These are phyloP conservation scores for Aspergillus latus DNA, from an alignment of 2,329 filamentous ascomycete genomes.

Conservation along the genomic window DNA sequence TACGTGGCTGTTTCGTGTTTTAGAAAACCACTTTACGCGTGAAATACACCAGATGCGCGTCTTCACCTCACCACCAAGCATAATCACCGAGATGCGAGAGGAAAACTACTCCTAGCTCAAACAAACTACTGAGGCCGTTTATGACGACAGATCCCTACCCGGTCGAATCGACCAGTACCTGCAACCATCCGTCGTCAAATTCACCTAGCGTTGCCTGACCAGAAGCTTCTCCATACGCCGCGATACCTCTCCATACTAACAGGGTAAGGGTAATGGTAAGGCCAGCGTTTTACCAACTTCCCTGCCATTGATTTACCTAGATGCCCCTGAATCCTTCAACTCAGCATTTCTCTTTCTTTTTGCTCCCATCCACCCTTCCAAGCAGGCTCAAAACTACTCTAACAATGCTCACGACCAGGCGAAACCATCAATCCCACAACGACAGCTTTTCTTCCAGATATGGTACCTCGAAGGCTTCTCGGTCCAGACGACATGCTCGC, in stretches of 20 bases:
- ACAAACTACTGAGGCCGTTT: neutral
- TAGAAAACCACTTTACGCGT: slow-evolving; percentile 35
- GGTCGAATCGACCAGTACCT: neutral
- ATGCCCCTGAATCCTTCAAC: slow-evolving; percentile 9
- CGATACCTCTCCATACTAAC: slow-evolving; percentile 11
- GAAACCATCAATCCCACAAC: slow-evolving; percentile 25
- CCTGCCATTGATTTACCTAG: slow-evolving; percentile 10
- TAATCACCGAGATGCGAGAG: neutral
- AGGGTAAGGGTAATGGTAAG: slow-evolving; percentile 9
- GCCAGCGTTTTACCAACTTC: slow-evolving; percentile 12
- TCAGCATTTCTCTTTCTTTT: neutral
- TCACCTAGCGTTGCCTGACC: neutral
- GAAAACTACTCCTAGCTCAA: neutral
- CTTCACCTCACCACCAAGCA: slow-evolving; percentile 22
- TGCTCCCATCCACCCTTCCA: neutral
- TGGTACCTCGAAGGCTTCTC: slow-evolving; percentile 42
- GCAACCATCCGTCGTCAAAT: neutral
- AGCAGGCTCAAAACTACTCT: slow-evolving; percentile 6
- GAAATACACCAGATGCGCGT: slow-evolving; percentile 28
- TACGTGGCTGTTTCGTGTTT: slow-evolving; percentile 40
- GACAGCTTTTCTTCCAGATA: slow-evolving; percentile 44
- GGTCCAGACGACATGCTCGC: slow-evolving; percentile 34
- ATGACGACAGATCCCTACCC: neutral
- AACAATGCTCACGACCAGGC: slow-evolving; percentile 25
- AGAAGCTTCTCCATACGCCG: slow-evolving; percentile 1